Conservation (phyloP, 179 eudicot genomes). For the Carnegiea gigantea region DNA sequence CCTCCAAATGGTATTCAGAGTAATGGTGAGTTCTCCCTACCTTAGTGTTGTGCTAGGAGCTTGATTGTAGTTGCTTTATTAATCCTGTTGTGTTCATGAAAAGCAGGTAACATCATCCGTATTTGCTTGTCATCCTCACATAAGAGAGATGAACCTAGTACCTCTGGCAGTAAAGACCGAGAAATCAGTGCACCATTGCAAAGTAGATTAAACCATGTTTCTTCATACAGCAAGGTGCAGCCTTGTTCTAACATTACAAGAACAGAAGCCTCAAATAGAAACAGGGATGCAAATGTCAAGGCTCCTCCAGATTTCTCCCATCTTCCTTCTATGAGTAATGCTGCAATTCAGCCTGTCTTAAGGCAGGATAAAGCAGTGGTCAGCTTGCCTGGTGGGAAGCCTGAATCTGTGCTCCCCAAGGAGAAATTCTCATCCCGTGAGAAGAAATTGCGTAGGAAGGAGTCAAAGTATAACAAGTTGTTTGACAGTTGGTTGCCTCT, state of each 20-base stretch:
- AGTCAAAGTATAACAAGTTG: slow-evolving; percentile 33
- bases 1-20: slow-evolving; percentile 26
- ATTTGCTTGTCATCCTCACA: slow-evolving; percentile 36
- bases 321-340: slow-evolving; percentile 13
- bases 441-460: slow-evolving; percentile 23
- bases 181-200: slow-evolving; percentile 1
- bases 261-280: slow-evolving; percentile 1
- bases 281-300: not conserved
- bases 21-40: slow-evolving; percentile 37
- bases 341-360: not conserved
- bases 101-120: slow-evolving; percentile 45
- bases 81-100: not conserved
- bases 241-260: slow-evolving; percentile 13
- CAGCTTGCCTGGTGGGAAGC: slow-evolving; percentile 17
- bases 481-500: slow-evolving; percentile 43
- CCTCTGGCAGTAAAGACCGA: slow-evolving; percentile 21
- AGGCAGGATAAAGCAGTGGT: not conserved
- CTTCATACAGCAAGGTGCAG: not conserved
- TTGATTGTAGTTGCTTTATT: not conserved
- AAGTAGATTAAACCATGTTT: not conserved
- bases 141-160: slow-evolving; percentile 31
- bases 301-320: not conserved
- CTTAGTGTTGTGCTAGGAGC: not conserved
- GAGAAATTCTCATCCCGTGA: slow-evolving; percentile 29
- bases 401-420: not conserved